These are phyloP conservation scores for Phytophthora pluvialis DNA, from an alignment of 352 stramenopile genomes.

Conservation along the genomic window DNA sequence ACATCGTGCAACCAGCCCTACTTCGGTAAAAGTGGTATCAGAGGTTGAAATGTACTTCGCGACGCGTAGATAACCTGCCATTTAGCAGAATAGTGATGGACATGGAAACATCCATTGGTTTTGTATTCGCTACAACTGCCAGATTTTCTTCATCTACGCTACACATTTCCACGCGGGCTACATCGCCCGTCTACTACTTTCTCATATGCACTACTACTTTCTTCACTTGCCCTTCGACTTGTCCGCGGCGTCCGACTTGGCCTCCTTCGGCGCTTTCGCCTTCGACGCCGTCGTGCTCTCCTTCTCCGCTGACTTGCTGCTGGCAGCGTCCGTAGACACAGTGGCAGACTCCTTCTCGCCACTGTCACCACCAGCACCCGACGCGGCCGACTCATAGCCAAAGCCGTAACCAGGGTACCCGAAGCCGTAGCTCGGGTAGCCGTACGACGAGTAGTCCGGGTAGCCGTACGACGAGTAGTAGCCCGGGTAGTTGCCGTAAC, in stretches of 20 bases:
- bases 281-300: too few relatives aligned
- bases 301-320: conserved; percentile 3
- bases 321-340: background rate
- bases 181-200: conserved; percentile 1
- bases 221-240: conserved; percentile 19
- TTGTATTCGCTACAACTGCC: conserved; percentile 7
- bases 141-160: conserved; percentile 6
- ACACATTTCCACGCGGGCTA: conserved; percentile 2
- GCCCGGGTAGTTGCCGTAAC: background rate
- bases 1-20: too few relatives aligned
- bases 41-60: too few relatives aligned
- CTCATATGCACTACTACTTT: conserved; percentile 1
- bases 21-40: too few relatives aligned
- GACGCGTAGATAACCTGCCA: too few relatives aligned
- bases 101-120: conserved; percentile 1
- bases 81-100: too few relatives aligned
- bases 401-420: too few relatives aligned
- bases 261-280: conserved; percentile 3
- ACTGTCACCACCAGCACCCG: background rate
- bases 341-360: background rate
- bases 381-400: background rate
- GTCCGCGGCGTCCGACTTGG: conserved; percentile 8
- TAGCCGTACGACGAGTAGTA: too few relatives aligned
- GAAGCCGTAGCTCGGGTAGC: background rate
- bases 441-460: conserved; percentile 1